These are phyloP conservation scores for Climacium dendroides DNA, from an alignment of 225 moss, liverwort and hornwort genomes.

Conservation along the genomic window DNA sequence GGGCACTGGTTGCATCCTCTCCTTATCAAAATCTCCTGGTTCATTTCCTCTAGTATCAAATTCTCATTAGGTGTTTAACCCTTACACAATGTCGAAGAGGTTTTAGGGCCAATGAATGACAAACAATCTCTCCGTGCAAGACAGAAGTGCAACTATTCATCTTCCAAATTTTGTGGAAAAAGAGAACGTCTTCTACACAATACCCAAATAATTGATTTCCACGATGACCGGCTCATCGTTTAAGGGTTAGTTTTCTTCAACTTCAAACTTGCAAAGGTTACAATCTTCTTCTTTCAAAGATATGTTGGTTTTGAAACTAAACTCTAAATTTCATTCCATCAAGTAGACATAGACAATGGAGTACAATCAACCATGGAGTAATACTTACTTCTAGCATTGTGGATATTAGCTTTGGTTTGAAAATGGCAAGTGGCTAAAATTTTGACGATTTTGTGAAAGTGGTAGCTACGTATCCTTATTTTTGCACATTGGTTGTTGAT, in stretches of 20 bases:
- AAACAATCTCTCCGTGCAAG: too few species aligned
- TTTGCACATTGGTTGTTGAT: rapidly evolving
- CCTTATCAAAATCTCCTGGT: rapidly evolving
- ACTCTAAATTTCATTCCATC: neutral
- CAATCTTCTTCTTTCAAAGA: neutral
- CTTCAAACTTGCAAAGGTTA: neutral
- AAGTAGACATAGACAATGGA: rapidly evolving
- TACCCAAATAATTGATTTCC: too few species aligned
- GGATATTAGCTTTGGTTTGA: too few species aligned
- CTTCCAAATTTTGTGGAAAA: too few species aligned
- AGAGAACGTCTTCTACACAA: too few species aligned
- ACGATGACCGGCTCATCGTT: too few species aligned
- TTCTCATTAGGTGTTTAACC: too few species aligned
- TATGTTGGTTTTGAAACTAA: neutral
- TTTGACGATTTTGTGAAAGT: too few species aligned
- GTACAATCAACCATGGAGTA: neutral
- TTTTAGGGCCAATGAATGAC: too few species aligned
- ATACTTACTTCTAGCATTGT: rapidly evolving
- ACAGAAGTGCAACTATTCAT: too few species aligned
- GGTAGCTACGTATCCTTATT: rapidly evolving
- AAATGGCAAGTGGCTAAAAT: too few species aligned
- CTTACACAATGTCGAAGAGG: too few species aligned
- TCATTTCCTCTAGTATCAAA: neutral
- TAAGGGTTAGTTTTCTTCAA: neutral
- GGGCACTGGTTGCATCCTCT: neutral